phyloP scores from a whole-genome alignment of 2,329 filamentous ascomycete species.

The Aspergillus aculeatinus region DNA sequence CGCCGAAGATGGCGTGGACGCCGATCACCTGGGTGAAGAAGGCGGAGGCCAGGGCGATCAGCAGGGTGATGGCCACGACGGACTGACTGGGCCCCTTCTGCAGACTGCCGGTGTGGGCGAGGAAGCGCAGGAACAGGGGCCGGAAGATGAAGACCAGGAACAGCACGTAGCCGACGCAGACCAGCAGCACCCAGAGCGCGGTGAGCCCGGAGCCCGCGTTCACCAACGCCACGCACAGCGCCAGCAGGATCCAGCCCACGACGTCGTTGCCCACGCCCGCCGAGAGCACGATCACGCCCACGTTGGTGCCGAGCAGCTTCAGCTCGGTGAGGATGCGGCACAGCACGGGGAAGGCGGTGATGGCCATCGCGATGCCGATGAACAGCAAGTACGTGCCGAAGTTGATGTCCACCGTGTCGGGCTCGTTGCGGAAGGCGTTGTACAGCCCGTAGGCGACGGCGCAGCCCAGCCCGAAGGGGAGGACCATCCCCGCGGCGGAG shows the following conservation, averaged over 20 bases:
- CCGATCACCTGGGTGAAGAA: conserved; percentile 92
- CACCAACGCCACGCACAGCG: conserved; percentile 87
- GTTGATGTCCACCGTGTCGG: conserved; percentile 55
- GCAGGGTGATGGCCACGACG: conserved; percentile 76
- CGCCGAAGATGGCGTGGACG: conserved; percentile 91
- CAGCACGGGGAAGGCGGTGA: conserved; percentile 85
- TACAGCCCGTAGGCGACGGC: conserved; percentile 81
- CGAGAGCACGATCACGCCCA: conserved; percentile 84
- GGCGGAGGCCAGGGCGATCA: conserved; percentile 74
- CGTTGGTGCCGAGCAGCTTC: conserved; percentile 76
- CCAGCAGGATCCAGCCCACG: conserved; percentile 85
- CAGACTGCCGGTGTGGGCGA: conserved; percentile 72
- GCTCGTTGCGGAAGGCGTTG: conserved; percentile 64
- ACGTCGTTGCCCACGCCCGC: conserved; percentile 94
- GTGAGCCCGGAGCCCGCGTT: conserved; percentile 81
- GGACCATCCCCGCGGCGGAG: conserved; percentile 72
- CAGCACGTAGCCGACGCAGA: conserved; percentile 70
- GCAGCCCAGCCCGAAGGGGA: conserved; percentile 80
- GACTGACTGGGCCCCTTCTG: conserved; percentile 85
- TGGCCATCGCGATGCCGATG: conserved; percentile 88
- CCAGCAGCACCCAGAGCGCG: conserved; percentile 80
- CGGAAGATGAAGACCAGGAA: conserved; percentile 72
- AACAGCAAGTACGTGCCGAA: conserved; percentile 71
- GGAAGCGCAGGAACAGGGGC: conserved; percentile 71
- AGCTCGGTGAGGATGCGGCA: conserved; percentile 91